Base-by-base conservation (phyloP, 192 early-diverging fungal genomes). In the Coemansia asiatica region DNA sequence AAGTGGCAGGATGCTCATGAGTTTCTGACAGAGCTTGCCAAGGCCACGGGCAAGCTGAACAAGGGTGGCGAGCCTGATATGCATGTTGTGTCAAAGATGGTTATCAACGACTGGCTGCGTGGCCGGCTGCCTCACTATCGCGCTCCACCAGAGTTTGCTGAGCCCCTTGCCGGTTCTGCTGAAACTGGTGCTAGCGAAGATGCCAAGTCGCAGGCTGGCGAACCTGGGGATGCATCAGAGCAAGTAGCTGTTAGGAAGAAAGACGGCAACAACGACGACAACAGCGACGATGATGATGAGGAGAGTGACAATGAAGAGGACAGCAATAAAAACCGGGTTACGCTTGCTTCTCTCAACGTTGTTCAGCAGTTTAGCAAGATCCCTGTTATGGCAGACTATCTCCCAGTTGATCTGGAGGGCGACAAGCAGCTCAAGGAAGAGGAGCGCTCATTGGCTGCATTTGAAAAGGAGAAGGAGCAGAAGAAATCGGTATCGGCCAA, bases 41-140 rank as follows among this genome's bases (percentile, higher is more conserved):
- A 89, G 61, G 88, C 86, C 60, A 87, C 89, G 16, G 97, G 97
- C 23, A 92, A 92, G 83, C 78, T 99, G 69, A 81, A 97, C 71
- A 99, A 95, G 81, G 94, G 94, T 59, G 97, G 93, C 13, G 97
- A 99, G 66, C 90, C 97, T n/a, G 94, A 99, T 80, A 35, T 96
- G 33, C 81, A 85, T 15, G 91, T 90, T 22, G 93, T 96, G 15
- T 89, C 97, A 33, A 94, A 95, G 74, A 99, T 97, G 94, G 87
- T 99, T 10, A 84, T 99, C 67, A 99, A 96, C 82, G 97, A 99
- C 82, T 99, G 95, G 95, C 75, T 97, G 47, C 89, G 97, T 48
- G 97, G 97, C 21, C 94, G 94, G 70, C 93, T 99, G 71, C 97
- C 97, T 25, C 97, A 90, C 85, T 99, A 91, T 75, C 86, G 89